These are phyloP conservation scores for Cerrena zonata DNA, from an alignment of 1,284 basidiomycete species.

Conservation along the genomic window DNA sequence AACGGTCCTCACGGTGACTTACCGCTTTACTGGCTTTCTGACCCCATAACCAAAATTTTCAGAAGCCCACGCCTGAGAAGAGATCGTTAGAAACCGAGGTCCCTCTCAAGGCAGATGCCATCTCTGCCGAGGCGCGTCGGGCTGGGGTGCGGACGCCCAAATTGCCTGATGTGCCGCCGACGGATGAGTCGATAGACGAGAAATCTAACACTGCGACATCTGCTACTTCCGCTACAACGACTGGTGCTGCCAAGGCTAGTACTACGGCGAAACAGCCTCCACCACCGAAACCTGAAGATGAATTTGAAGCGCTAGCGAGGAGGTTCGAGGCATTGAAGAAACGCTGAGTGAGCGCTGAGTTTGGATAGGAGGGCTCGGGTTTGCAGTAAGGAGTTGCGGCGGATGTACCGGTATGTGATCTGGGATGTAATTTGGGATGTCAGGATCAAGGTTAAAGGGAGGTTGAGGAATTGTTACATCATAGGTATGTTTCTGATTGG, in stretches of 20 bases:
- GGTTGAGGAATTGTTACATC: too few relatives aligned
- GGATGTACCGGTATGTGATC: too few relatives aligned
- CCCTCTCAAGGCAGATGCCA: conserved; percentile 23
- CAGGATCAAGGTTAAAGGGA: too few relatives aligned
- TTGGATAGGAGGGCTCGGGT: too few relatives aligned
- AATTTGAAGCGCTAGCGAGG: conserved; percentile 64
- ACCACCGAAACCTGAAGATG: conserved; percentile 46
- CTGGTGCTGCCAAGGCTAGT: conserved; percentile 12
- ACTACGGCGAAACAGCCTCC: conserved; percentile 21
- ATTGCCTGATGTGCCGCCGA: conserved; percentile 44
- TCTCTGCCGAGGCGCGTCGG: conserved; percentile 29
- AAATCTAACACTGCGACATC: conserved; percentile 6
- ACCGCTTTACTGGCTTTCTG: too few relatives aligned
- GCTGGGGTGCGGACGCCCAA: conserved; percentile 31
- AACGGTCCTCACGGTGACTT: background rate
- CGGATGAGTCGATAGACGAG: conserved; percentile 25
- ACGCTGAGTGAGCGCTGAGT: conserved; percentile 34
- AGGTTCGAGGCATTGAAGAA: conserved; percentile 80
- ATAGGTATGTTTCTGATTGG: too few relatives aligned
- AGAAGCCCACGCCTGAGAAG: conserved; percentile 13
- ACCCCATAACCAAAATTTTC: too few relatives aligned
- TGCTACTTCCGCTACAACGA: conserved; percentile 14
- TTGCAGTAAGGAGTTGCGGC: too few relatives aligned
- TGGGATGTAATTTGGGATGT: too few relatives aligned
- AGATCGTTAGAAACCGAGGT: conserved; percentile 8